Evolutionary conservation across 306 rosid species (phyloP).

Genomic region (Clitoria ternatea): DNA sequence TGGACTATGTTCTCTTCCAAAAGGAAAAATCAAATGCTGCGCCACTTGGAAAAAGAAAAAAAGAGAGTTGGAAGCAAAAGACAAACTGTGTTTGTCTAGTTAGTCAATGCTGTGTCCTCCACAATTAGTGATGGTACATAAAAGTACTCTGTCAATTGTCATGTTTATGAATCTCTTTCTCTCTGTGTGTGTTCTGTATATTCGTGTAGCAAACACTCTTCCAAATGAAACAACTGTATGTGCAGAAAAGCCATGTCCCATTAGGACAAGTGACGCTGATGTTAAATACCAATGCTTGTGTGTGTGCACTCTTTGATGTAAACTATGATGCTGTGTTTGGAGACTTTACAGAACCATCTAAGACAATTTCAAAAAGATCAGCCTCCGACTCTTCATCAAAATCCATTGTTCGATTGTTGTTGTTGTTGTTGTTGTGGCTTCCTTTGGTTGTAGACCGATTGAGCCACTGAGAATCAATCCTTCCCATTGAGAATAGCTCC

Average conservation of each 20-base stretch:
- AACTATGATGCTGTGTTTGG: conserved; percentile 26
- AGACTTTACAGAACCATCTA: conserved; percentile 42
- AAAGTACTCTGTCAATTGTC: conserved; percentile 1
- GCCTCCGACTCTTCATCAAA: conserved; percentile 54
- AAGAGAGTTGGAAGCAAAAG: neutral
- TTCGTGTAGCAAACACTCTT: neutral
- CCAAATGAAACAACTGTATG: neutral
- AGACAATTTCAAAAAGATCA: conserved; percentile 46
- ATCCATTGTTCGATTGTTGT: conserved; percentile 26
- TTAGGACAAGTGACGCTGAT: neutral
- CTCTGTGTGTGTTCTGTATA: conserved; percentile 7
- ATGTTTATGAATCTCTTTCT: conserved; percentile 4
- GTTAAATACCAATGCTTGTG: neutral
- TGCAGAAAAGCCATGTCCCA: conserved; percentile 22
- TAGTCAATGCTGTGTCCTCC: conserved; percentile 23
- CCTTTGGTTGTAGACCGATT: conserved; percentile 46
- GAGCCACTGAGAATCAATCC: conserved; percentile 78
- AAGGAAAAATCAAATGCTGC: neutral
- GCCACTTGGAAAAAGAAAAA: neutral
- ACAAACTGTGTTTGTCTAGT: conserved; percentile 17
- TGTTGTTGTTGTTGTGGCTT: conserved; percentile 27
- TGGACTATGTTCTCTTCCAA: conserved; percentile 17
- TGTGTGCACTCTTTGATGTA: conserved; percentile 3
- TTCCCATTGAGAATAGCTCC: conserved; percentile 95
- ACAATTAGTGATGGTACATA: neutral